phyloP scores from a whole-genome alignment of 345 rosid species.

The Crucihimalaya himalaica region DNA sequence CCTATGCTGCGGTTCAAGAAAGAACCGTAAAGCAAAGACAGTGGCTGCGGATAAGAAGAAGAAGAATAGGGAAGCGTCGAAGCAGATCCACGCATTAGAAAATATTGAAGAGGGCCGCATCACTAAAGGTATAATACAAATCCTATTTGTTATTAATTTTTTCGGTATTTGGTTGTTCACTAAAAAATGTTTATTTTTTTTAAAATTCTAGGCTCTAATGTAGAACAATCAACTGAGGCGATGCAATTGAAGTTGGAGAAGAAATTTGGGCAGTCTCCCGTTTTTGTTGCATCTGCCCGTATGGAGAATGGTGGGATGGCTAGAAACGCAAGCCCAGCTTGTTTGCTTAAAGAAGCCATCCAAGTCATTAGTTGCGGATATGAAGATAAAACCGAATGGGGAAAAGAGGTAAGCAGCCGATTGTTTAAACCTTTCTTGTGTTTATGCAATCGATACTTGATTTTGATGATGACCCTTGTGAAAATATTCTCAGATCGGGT shows the following conservation, averaged over 20 bases:
- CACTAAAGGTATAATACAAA: constrained; percentile 37
- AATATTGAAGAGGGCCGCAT: constrained; percentile 75
- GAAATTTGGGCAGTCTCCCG: constrained; percentile 97
- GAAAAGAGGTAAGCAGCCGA: constrained; percentile 77
- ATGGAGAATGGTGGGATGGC: constrained; percentile 86
- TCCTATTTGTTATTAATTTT: neutral
- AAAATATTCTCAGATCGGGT: constrained; percentile 65
- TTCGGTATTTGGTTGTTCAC: constrained; percentile 39
- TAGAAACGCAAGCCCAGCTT: constrained; percentile 69
- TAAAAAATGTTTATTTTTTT: neutral
- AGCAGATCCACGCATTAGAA: constrained; percentile 96
- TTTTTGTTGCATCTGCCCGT: constrained; percentile 75
- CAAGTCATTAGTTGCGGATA: constrained; percentile 99
- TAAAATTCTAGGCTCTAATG: constrained; percentile 42
- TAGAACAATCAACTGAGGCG: constrained; percentile 58
- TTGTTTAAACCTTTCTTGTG: neutral
- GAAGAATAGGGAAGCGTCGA: constrained; percentile 86
- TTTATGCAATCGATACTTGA: constrained; percentile 12
- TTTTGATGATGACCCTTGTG: constrained; percentile 6
- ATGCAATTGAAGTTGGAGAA: constrained; percentile 82
- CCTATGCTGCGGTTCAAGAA: constrained; percentile 70
- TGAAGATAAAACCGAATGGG: constrained; percentile 99
- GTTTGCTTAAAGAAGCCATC: constrained; percentile 89
- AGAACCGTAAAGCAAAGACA: constrained; percentile 68
- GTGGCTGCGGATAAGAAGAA: constrained; percentile 60